Conservation (phyloP, 2,329 filamentous ascomycete genomes). For the Neophaeococcomyces mojaviensis region DNA sequence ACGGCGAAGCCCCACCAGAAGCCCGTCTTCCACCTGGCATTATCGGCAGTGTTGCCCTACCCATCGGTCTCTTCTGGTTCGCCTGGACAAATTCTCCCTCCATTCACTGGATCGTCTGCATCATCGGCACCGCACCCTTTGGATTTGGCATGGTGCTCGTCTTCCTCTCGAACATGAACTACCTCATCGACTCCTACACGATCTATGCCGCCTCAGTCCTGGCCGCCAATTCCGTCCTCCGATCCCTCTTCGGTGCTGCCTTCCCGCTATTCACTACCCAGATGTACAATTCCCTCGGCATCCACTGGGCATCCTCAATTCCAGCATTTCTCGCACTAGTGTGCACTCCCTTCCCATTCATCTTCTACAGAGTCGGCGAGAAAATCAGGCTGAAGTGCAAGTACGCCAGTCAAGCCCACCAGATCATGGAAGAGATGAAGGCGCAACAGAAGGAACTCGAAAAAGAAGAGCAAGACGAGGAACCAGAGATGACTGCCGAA, state of each 20-base stretch:
- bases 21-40: slow-evolving; percentile 46
- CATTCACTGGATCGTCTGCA: slow-evolving; percentile 33
- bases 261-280: slow-evolving; percentile 43
- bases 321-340: slow-evolving; percentile 40
- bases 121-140: slow-evolving; percentile 32
- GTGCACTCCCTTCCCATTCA: slow-evolving; percentile 38
- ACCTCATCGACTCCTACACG: slow-evolving; percentile 38
- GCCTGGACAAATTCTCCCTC: slow-evolving; percentile 49
- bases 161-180: slow-evolving; percentile 36
- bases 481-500: neutral
- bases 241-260: slow-evolving; percentile 39
- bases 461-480: slow-evolving; percentile 4
- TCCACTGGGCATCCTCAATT: slow-evolving; percentile 42
- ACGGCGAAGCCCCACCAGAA: slow-evolving; percentile 56
- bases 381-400: slow-evolving; percentile 35
- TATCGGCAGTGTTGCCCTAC: slow-evolving; percentile 43
- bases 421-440: slow-evolving; percentile 23
- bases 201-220: slow-evolving; percentile 37
- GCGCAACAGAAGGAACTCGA: slow-evolving; percentile 8
- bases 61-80: slow-evolving; percentile 53
- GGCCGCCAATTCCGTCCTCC: slow-evolving; percentile 40
- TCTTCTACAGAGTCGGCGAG: slow-evolving; percentile 38
- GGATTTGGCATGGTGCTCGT: slow-evolving; percentile 37
- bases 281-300: slow-evolving; percentile 39
- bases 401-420: slow-evolving; percentile 31